Evolutionary conservation across 2,329 filamentous ascomycete genomes (phyloP).

Genomic region (Verticillium alfalfae): DNA sequence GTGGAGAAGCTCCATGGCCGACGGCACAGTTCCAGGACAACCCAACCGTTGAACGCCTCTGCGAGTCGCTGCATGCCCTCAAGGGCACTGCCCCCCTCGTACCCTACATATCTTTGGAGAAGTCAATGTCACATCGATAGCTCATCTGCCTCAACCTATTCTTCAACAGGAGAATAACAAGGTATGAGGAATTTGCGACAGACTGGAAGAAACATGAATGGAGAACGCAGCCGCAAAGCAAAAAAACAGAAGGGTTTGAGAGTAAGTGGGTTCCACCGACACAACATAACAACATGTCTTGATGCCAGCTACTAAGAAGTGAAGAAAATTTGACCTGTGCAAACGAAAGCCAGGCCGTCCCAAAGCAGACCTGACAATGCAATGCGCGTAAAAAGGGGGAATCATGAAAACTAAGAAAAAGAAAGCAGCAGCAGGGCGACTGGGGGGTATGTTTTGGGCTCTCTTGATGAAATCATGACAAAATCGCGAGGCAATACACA

Average conservation of each 20-base stretch:
- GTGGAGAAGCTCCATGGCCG: background rate
- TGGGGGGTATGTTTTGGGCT: constrained; percentile 8
- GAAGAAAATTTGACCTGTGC: background rate
- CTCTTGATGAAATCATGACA: background rate
- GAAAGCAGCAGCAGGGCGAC: constrained; percentile 7
- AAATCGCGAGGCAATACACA: background rate
- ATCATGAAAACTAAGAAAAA: constrained; percentile 7
- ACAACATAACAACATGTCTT: background rate
- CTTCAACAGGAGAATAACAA: background rate
- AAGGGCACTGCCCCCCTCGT: background rate
- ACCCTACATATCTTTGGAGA: background rate
- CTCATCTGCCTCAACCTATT: background rate
- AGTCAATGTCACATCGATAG: background rate
- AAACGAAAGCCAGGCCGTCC: background rate
- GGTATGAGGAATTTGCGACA: background rate
- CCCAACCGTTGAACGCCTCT: background rate
- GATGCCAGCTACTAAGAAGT: background rate
- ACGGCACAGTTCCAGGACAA: background rate
- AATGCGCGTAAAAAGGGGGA: constrained; percentile 3
- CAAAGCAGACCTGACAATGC: background rate
- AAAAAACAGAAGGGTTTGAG: background rate
- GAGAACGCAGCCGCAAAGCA: background rate
- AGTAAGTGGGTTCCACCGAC: background rate
- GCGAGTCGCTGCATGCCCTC: background rate
- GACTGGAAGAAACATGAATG: background rate